phyloP scores from a whole-genome alignment of 257 asterid genomes.

The Ocimum tenuiflorum region DNA sequence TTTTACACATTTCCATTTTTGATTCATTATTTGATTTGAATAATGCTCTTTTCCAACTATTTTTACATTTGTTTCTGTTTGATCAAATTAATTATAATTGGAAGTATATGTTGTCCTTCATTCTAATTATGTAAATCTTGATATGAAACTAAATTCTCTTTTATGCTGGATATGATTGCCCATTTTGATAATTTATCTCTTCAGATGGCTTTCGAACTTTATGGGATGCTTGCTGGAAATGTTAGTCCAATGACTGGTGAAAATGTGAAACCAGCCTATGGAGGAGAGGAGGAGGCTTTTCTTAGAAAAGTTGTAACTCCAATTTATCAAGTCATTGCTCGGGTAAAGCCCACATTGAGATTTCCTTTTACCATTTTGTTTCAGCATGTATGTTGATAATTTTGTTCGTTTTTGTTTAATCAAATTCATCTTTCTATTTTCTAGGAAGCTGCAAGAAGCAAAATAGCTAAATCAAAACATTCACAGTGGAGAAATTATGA shows the following conservation, averaged over 20 bases:
- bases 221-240: slow-evolving; percentile 98
- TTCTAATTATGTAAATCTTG: background rate
- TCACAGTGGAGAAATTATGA: slow-evolving; percentile 99
- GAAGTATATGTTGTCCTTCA: background rate
- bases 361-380: background rate
- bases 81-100: background rate
- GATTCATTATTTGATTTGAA: background rate
- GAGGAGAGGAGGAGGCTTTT: slow-evolving; percentile 98
- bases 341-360: slow-evolving; percentile 41
- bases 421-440: slow-evolving; percentile 8
- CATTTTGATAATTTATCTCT: slow-evolving; percentile 10
- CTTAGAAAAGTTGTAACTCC: slow-evolving; percentile 23
- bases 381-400: background rate
- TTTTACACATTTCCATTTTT: no score
- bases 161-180: background rate
- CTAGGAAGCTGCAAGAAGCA: slow-evolving; percentile 94
- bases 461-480: slow-evolving; percentile 77
- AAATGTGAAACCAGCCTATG: slow-evolving; percentile 97
- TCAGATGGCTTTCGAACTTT: slow-evolving; percentile 96
- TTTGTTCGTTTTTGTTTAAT: background rate
- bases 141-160: background rate
- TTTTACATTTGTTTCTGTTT: background rate
- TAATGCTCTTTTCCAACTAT: background rate
- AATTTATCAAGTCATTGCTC: slow-evolving; percentile 76
- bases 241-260: slow-evolving; percentile 98